Base-by-base conservation (phyloP, 805 yeast genomes). In the Maudiozyma pseudohumilis region DNA sequence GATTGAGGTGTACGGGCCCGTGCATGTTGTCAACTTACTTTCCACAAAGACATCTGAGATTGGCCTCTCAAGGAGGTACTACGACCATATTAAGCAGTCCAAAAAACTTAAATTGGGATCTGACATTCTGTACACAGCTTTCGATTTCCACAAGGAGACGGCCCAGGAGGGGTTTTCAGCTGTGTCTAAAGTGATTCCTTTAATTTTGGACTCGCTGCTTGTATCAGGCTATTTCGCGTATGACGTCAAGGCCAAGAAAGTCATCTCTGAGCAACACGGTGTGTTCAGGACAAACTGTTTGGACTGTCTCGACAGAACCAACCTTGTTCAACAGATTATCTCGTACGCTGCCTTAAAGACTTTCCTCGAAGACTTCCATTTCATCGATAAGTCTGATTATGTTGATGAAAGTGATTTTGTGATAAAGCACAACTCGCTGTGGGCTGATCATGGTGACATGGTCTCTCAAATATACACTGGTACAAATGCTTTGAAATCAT, bases 391-490 rank as follows among this genome's bases (percentile, higher is more conserved):
- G 24, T 43, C 40, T 12, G 29, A 48, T n/a, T 49, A 40, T 25
- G 41, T 45, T 25, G 65, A 61, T 27, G 69, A 65, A 4, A 64
- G 72, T 18, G 89, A 78, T 15, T 63, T 84, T 19, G 70, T 77
- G 55, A 61, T 67, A n/a, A 79, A 78, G 39, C 95, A 88, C 47
- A 84, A 88, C 47, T 73, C 83, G 6, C 63, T 92, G 15, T 92
- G 98, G 98, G 99, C 99, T 1, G 96, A 92, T 58, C 92, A 92
- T 59, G 99, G 98, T 40, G 98, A 92, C 59, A 95, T 86, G 47
- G 78, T 92, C 4, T 85, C 96, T 2, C 94, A 85, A 56, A 89
- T 92, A 13, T 92, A 92, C 60, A 89, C 98, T 0, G 97, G 98
- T 21, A 92, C 99, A 0, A 94, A 94, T 43, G 99, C 99, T 0